A percentile compares a stretch with the other conserved stretches of the same genome.
phyloP scores from a whole-genome alignment of 129 eudicot species.

The Silybum marianum region DNA sequence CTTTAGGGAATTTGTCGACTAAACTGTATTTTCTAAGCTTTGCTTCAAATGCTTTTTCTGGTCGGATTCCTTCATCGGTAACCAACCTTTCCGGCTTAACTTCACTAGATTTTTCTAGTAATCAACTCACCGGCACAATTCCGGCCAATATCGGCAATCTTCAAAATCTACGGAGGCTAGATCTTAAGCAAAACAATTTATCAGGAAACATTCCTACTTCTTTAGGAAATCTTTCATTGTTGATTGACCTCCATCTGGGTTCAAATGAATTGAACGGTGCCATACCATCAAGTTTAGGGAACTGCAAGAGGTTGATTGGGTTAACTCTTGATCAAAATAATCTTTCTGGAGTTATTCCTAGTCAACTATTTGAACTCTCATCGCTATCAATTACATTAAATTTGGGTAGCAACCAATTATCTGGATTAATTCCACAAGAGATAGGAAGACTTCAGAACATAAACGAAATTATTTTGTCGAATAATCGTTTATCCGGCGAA shows the following conservation, averaged over 20 bases:
- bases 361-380: constrained; percentile 16
- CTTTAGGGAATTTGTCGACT: constrained; percentile 32
- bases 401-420: constrained; percentile 35
- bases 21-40: constrained; percentile 6
- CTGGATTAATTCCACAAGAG: constrained; percentile 36
- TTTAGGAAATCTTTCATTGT: constrained; percentile 27
- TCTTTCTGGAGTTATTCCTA: constrained; percentile 41
- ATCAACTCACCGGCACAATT: constrained; percentile 23
- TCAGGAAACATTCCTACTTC: constrained; percentile 32
- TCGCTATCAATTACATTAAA: constrained; percentile 30
- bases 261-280: constrained; percentile 22
- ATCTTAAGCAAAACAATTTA: constrained; percentile 21
- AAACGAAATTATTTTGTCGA: constrained; percentile 23
- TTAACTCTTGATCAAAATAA: constrained; percentile 32
- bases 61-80: constrained; percentile 30
- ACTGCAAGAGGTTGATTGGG: constrained; percentile 18
- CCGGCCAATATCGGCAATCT: constrained; percentile 33
- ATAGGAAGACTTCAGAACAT: constrained; percentile 32
- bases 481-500: constrained; percentile 42
- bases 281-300: constrained; percentile 38
- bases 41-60: constrained; percentile 18
- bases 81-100: constrained; percentile 28
- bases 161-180: constrained; percentile 11
- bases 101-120: constrained; percentile 23
- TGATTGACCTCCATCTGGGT: constrained; percentile 21